phyloP scores from a whole-genome alignment of 768 basidiomycete species.

The Polyporus arcularius region DNA sequence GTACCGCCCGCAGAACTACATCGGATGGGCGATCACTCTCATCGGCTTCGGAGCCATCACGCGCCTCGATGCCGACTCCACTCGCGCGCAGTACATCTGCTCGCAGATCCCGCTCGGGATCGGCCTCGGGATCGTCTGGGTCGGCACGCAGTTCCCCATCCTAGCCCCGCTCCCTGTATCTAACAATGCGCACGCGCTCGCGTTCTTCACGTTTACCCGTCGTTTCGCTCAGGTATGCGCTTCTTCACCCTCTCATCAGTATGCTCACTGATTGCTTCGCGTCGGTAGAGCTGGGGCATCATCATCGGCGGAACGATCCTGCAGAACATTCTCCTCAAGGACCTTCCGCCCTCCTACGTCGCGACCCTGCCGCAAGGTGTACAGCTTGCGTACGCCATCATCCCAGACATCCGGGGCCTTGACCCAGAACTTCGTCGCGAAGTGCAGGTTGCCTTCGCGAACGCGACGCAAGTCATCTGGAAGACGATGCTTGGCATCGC shows the following conservation, averaged over 20 bases:
- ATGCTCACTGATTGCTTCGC: background rate
- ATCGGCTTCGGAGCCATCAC: conserved; percentile 38
- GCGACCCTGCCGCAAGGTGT: too few species aligned
- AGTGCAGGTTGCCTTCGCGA: too few species aligned
- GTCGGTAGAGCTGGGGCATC: too few species aligned
- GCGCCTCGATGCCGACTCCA: conserved; percentile 24
- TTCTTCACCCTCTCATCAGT: background rate
- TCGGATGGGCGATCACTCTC: conserved; percentile 36
- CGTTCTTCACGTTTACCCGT: conserved; percentile 28
- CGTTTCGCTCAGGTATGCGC: conserved; percentile 20
- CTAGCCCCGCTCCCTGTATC: conserved; percentile 23
- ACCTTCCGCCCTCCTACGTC: too few species aligned
- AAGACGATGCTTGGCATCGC: too few species aligned
- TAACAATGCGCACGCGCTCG: conserved; percentile 34
- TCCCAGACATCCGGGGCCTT: too few species aligned
- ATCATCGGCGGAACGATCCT: too few species aligned
- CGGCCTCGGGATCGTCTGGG: conserved; percentile 29
- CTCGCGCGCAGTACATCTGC: conserved; percentile 12
- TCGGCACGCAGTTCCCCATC: conserved; percentile 1
- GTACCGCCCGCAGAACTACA: conserved; percentile 33
- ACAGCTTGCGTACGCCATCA: too few species aligned
- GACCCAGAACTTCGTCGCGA: too few species aligned
- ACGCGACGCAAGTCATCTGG: too few species aligned
- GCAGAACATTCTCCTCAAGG: too few species aligned
- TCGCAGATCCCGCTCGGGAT: conserved; percentile 25